phyloP scores from a whole-genome alignment of 73 alveolate species.

The Tetrahymena borealis region DNA sequence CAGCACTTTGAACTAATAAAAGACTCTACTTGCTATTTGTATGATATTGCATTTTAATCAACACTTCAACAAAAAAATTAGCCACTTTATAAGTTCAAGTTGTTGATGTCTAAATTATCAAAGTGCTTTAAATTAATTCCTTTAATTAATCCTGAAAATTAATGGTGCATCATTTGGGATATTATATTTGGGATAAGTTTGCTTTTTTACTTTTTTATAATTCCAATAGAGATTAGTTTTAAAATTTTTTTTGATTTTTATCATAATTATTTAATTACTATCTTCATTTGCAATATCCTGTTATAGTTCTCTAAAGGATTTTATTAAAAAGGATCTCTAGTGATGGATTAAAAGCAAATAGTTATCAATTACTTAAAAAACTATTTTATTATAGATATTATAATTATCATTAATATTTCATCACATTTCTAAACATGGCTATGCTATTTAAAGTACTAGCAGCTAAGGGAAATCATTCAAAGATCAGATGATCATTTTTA shows the following conservation, averaged over 20 bases:
- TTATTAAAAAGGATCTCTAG: neutral
- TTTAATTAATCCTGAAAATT: neutral
- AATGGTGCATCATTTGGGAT: neutral
- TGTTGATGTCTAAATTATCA: too few species aligned
- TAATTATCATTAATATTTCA: neutral
- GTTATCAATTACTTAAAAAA: neutral
- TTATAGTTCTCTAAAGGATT: neutral
- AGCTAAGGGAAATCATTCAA: too few species aligned
- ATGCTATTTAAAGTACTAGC: neutral
- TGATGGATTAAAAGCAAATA: neutral
- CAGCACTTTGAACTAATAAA: too few species aligned
- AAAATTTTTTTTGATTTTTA: too few species aligned
- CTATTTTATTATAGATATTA: neutral
- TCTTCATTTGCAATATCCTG: too few species aligned
- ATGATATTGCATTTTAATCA: too few species aligned
- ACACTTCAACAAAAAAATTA: too few species aligned
- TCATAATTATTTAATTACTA: neutral
- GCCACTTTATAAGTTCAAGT: neutral
- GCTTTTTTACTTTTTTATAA: too few species aligned
- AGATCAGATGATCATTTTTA: neutral
- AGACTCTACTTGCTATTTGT: too few species aligned
- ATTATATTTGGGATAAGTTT: neutral
- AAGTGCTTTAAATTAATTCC: neutral
- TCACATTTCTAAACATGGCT: neutral
- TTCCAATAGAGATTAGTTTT: neutral